These are phyloP conservation scores for Apophysomyces trapeziformis DNA, from an alignment of 371 early-diverging fungal genomes.

Conservation along the genomic window DNA sequence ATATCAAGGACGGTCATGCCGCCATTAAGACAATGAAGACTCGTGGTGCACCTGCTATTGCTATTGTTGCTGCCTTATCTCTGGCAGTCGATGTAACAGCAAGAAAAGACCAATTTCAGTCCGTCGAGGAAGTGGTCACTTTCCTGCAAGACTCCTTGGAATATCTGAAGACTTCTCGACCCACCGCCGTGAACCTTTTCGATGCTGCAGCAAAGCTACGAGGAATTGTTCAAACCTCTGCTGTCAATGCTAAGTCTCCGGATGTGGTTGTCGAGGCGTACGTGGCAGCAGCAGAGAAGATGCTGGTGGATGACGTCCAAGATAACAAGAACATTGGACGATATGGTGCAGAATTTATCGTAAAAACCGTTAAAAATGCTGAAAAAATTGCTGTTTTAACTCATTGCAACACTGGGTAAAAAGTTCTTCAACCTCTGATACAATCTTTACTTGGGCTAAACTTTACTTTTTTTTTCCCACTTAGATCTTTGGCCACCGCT, in stretches of 20 bases:
- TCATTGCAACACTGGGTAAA: constrained; percentile 95
- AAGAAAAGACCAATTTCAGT: constrained; percentile 41
- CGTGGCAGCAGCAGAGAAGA: constrained; percentile 78
- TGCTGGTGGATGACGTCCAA: constrained; percentile 84
- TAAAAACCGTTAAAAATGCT: constrained; percentile 40
- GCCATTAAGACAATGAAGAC: constrained; percentile 96
- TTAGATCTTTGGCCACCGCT: constrained; percentile 78
- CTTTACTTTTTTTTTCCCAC: background rate
- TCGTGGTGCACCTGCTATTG: constrained; percentile 96
- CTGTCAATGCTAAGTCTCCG: constrained; percentile 28
- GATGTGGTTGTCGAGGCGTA: constrained; percentile 60
- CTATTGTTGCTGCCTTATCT: constrained; percentile 92
- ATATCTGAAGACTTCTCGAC: constrained; percentile 88
- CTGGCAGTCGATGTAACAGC: constrained; percentile 83
- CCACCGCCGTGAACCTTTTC: constrained; percentile 96
- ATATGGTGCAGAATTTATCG: constrained; percentile 75
- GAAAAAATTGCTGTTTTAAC: constrained; percentile 77
- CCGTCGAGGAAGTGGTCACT: constrained; percentile 45
- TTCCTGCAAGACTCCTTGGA: constrained; percentile 72
- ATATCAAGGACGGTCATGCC: constrained; percentile 78
- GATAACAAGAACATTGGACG: constrained; percentile 91
- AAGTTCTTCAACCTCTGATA: background rate
- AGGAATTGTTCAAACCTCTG: constrained; percentile 33
- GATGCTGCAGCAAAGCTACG: constrained; percentile 85
- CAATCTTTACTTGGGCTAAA: constrained; percentile 2